Evolutionary conservation across 371 early-diverging fungal genomes (phyloP), one percentile per base, ranked within the genome.

Genomic region (Nematocida ironsii): DNA sequence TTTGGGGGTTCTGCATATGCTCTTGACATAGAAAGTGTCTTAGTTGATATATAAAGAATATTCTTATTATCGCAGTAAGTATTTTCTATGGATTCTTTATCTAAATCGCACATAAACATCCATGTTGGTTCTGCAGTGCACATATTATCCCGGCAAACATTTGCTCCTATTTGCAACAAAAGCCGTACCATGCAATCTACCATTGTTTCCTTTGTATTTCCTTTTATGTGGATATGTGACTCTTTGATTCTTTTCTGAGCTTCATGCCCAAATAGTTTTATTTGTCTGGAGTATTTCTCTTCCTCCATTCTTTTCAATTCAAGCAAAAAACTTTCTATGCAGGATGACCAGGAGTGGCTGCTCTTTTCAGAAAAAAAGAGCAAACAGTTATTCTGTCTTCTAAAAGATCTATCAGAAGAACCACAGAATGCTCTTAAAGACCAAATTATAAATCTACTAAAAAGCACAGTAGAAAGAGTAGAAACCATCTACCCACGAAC

Each of bases 251-350:
- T 80, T 6, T 64, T 66, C 62, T 86, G 86, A 20, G 83, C 75
- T 16, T 82, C 74, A 20, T 73, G 61, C 18, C 86, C 86, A 84
- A 86, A 84, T 56, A 84, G 72, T 27, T 82, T 60, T 18, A 86
- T 84, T 66, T 86, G 86, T 61, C 86, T 74, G 45, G 84, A 83
- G 71, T 86, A 84, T 67, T 73, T 68, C 45, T 80, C 67, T 42
- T 73, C 39, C 42, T 69, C 11, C 80, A 78, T 78, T 60, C 13
- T 23, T 58, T 45, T 13, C 6, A 18, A 48, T 7, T 25, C 16
- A 5, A 13, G 40, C 64, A 64, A 64, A 64, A 64, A 64, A 64
- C 44, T 64, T 64, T 64, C 64, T 44, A 20, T 60, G 20, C 39
- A 20, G 23, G 16, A 7, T 7, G 69, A 75, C 50, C 2, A 68